Conservation (phyloP, 495 filamentous ascomycete species). For the Rhizodiscina lignyota region DNA sequence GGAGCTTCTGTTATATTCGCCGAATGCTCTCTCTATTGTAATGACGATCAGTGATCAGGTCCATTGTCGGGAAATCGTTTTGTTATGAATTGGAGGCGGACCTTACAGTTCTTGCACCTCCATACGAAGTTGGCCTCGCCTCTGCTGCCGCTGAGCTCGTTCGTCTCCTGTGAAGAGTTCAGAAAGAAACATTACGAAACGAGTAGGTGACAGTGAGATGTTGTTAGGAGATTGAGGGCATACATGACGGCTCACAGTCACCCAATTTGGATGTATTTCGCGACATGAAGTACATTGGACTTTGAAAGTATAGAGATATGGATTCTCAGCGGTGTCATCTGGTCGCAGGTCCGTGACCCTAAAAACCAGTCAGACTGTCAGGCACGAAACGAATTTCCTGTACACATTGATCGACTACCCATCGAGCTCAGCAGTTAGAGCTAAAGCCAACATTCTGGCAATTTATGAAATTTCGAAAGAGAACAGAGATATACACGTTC, state of each 20-base stretch:
- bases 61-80: not conserved
- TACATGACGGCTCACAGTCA: constrained; percentile 82
- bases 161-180: constrained; percentile 41
- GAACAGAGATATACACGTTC: not conserved
- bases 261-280: constrained; percentile 75
- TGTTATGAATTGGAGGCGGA: no score
- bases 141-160: constrained; percentile 76
- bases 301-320: constrained; percentile 91
- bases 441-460: constrained; percentile 56
- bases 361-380: constrained; percentile 7
- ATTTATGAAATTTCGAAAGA: not conserved
- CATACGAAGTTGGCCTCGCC: constrained; percentile 98
- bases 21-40: constrained; percentile 46
- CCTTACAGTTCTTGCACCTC: constrained; percentile 72
- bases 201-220: not conserved
- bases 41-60: no score
- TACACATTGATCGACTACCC: no score
- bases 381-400: no score
- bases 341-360: constrained; percentile 85
- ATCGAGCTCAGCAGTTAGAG: constrained; percentile 60
- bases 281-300: constrained; percentile 93
- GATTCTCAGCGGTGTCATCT: constrained; percentile 57
- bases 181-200: not conserved
- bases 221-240: constrained; percentile 13
- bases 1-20: constrained; percentile 59